Base-by-base conservation (phyloP, 2,329 filamentous ascomycete genomes). In the Anisogramma anomala region DNA sequence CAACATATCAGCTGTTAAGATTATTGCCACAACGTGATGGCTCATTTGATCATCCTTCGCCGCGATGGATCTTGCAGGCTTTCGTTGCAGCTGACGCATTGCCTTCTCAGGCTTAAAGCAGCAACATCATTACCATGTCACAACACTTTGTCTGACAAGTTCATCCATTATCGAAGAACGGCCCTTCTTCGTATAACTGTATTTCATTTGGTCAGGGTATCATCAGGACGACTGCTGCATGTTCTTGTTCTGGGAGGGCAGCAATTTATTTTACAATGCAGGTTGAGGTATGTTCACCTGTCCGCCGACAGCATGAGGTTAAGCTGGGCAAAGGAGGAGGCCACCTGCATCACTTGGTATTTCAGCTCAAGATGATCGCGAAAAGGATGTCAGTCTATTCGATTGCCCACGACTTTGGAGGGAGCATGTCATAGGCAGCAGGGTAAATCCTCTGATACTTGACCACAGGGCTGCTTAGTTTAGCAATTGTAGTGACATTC, bases 141-240 rank as follows among this genome's bases (percentile, higher is more conserved):
- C 30, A 20, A 30, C 33, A 25, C 22, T 22, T 42, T 33, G 31
- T 33, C 18, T 30, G 32, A 23, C 14, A 39, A 20, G 25, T 32
- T 34, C 34, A 45, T 42, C 25, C 25, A 22, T 45, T 39, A 36
- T 31, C 47, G 11, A 41, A 41, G 32, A 65, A 58, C 42, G 33
- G 51, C 39, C 33, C 46, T 39, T 37, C 46, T 39, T 34, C 33
- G 33, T 37, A 43, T 41, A 26, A 25, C 41, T 46, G 39, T 40
- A 41, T 46, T 45, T 42, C 39, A 45, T 45, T 35, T 39, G 39
- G 38, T 45, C 32, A 45, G 39, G 22, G 42, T 45, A 47, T 47
- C 25, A 35, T 42, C 22, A 19, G 28, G 31, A 33, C 14, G 37
- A 27, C 27, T 17, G n/a, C 17, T 27, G 11, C n/a, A 22, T n/a